A percentile compares a stretch with the other conserved stretches of the same genome.
phyloP scores from a whole-genome alignment of 2,329 filamentous ascomycete species.

The Trichoderma semiorbis region DNA sequence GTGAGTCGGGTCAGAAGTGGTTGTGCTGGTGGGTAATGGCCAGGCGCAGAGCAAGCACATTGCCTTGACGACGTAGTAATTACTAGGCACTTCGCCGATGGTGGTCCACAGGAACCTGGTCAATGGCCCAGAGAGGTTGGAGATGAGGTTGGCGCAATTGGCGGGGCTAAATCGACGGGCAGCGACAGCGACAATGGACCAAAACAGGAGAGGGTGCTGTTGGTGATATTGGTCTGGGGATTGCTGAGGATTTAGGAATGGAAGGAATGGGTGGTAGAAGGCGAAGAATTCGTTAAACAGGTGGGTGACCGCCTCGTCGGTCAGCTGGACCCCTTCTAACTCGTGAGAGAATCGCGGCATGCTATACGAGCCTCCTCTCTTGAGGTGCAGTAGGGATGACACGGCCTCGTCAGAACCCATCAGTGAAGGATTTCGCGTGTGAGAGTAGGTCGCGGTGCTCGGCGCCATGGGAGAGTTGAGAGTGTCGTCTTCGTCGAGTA shows the following conservation, averaged over 20 bases:
- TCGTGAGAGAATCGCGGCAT: conserved; percentile 58
- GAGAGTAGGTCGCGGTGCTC: conserved; percentile 52
- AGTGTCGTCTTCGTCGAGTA: conserved; percentile 54
- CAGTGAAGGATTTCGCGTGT: conserved; percentile 59
- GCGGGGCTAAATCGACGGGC: conserved; percentile 62
- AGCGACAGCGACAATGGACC: conserved; percentile 75
- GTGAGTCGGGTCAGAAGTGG: conserved; percentile 75
- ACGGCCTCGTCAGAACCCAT: conserved; percentile 69
- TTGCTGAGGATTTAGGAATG: conserved; percentile 65
- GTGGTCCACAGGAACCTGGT: conserved; percentile 74
- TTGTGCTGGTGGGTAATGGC: conserved; percentile 79
- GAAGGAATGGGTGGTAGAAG: conserved; percentile 73
- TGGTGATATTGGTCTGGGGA: conserved; percentile 71
- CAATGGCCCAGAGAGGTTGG: conserved; percentile 63
- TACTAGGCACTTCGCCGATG: conserved; percentile 72
- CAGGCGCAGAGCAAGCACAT: conserved; percentile 76
- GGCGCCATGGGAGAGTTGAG: conserved; percentile 56
- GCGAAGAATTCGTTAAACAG: conserved; percentile 74
- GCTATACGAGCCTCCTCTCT: conserved; percentile 61
- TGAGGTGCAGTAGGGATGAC: conserved; percentile 62
- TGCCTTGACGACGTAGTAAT: conserved; percentile 77
- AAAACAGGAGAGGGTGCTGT: conserved; percentile 79
- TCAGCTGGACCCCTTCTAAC: conserved; percentile 61
- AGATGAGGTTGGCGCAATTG: conserved; percentile 60
- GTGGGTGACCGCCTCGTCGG: conserved; percentile 58